These are phyloP conservation scores for Aphanomyces astaci DNA, from an alignment of 352 stramenopile genomes.

Conservation along the genomic window DNA sequence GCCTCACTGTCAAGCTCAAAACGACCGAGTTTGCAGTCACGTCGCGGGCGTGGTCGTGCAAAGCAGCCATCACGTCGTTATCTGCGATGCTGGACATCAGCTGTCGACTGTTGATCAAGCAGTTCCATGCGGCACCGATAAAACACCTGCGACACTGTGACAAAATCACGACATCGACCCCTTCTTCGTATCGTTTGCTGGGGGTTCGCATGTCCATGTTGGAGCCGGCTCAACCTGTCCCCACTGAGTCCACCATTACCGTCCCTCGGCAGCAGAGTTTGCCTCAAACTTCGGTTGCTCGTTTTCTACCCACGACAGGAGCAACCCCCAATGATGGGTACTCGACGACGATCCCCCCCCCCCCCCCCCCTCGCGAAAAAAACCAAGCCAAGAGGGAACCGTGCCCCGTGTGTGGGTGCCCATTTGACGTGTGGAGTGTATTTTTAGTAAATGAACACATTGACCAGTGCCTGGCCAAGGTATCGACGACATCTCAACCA, in stretches of 20 bases:
- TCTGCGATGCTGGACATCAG: conserved; percentile 1
- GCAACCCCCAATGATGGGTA: too few species aligned
- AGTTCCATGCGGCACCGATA: not conserved
- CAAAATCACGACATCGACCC: not conserved
- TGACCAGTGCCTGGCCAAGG: conserved; percentile 34
- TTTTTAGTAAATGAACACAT: conserved; percentile 61
- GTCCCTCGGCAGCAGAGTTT: not conserved
- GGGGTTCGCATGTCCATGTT: conserved; percentile 25
- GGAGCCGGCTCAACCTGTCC: not conserved
- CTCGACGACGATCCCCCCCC: too few species aligned
- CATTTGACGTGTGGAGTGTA: conserved; percentile 41
- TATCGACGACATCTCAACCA: too few species aligned
- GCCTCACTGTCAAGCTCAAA: conserved; percentile 34
- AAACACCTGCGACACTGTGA: conserved; percentile 6
- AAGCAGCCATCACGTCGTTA: not conserved
- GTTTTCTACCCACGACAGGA: too few species aligned
- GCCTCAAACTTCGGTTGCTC: conserved; percentile 19
- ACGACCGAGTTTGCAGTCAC: conserved; percentile 23
- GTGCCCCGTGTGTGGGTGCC: conserved; percentile 51
- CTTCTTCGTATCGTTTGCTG: conserved; percentile 26
- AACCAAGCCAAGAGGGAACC: too few species aligned
- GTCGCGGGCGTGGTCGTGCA: conserved; percentile 12
- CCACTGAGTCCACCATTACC: not conserved
- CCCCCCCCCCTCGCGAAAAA: too few species aligned
- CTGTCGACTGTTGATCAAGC: not conserved